Evolutionary conservation across 805 yeast species (phyloP).

Genomic region (Saturnispora galanensis): DNA sequence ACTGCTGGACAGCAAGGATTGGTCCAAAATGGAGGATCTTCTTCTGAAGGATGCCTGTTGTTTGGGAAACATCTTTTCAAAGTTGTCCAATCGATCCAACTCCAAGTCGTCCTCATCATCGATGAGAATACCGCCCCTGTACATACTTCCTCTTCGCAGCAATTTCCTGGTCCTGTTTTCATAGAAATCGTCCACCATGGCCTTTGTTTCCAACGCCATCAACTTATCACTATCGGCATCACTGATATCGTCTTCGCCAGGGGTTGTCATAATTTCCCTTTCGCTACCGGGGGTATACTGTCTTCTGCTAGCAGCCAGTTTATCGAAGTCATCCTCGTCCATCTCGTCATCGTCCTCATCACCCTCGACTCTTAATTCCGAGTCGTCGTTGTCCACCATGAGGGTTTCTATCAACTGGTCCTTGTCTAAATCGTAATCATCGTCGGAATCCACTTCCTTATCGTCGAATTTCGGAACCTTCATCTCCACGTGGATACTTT

Average conservation of each 20-base stretch:
- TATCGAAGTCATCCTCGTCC: conserved; percentile 27
- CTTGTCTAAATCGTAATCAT: conserved; percentile 51
- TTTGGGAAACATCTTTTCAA: conserved; percentile 15
- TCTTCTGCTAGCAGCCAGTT: conserved; percentile 11
- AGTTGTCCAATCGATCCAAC: conserved; percentile 14
- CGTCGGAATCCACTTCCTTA: conserved; percentile 40
- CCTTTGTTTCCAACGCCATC: conserved; percentile 34
- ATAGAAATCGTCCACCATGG: conserved; percentile 32
- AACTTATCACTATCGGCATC: conserved; percentile 26
- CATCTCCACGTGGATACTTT: conserved; percentile 24
- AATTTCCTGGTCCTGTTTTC: conserved; percentile 10
- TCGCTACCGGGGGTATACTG: conserved; percentile 9
- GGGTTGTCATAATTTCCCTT: conserved; percentile 12
- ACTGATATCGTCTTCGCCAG: conserved; percentile 5
- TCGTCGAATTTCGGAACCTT: conserved; percentile 46
- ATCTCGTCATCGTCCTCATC: conserved; percentile 25
- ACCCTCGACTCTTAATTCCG: conserved; percentile 27
- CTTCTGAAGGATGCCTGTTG: conserved; percentile 12
- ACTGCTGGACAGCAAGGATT: conserved; percentile 10
- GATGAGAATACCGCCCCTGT: conserved; percentile 27
- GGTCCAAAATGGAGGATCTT: conserved; percentile 43
- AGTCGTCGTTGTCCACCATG: conserved; percentile 30
- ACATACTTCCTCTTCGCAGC: conserved; percentile 14
- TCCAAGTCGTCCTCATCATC: conserved; percentile 26
- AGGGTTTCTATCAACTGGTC: conserved; percentile 34